These are phyloP conservation scores for Saccharomyces eubayanus DNA, from an alignment of 805 yeast species.

Conservation along the genomic window DNA sequence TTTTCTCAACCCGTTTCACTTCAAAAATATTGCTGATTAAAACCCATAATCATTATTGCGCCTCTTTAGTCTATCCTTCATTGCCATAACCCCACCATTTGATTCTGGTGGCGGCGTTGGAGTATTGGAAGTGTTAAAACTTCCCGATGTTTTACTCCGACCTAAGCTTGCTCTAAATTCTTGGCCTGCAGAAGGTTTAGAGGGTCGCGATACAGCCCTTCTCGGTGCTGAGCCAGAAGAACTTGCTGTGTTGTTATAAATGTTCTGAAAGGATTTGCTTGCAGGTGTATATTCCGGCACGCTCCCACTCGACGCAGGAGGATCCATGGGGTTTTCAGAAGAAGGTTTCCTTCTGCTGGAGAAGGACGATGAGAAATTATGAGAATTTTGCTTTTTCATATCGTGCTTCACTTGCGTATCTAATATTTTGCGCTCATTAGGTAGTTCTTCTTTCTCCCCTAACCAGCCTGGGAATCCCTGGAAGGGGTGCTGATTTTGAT, in stretches of 20 bases:
- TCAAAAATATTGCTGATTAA: background rate
- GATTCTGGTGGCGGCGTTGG: background rate
- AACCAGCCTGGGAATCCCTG: conserved; percentile 33
- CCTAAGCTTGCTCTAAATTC: background rate
- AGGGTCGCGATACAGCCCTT: background rate
- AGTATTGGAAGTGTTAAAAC: background rate
- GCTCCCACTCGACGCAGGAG: background rate
- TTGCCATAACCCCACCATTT: background rate
- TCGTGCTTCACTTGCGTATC: conserved; percentile 20
- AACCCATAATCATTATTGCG: background rate
- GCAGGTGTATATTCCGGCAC: background rate
- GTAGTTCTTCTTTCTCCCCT: conserved; percentile 29
- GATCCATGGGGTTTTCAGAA: conserved; percentile 2
- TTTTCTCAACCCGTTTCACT: background rate
- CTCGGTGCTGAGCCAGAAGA: background rate
- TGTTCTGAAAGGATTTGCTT: background rate
- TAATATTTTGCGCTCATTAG: conserved; percentile 27
- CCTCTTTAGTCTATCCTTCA: background rate
- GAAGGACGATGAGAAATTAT: conserved; percentile 5
- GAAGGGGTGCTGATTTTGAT: conserved; percentile 28
- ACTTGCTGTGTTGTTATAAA: background rate
- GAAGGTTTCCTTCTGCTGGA: conserved; percentile 9
- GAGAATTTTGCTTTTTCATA: conserved; percentile 4
- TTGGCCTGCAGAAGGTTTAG: background rate
- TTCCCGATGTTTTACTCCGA: background rate